Evolutionary conservation across 2,329 filamentous ascomycete genomes (phyloP).

Genomic region (Sclerotinia minor): DNA sequence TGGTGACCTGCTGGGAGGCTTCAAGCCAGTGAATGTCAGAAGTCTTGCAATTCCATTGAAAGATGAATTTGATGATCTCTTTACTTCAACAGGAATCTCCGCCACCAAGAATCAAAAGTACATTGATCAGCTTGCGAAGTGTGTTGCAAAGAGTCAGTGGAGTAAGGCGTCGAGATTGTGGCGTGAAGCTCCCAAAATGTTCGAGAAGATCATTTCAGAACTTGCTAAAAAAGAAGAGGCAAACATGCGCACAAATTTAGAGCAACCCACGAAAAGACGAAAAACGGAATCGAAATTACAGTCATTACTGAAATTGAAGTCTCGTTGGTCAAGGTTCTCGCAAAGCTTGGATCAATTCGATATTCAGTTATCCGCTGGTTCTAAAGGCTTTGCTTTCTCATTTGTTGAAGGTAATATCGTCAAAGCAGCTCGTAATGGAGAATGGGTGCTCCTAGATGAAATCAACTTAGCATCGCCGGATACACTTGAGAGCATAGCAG

Average conservation of each 20-base stretch:
- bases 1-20: conserved; percentile 91
- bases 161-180: conserved; percentile 80
- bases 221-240: conserved; percentile 49
- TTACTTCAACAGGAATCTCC: conserved; percentile 81
- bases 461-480: conserved; percentile 96
- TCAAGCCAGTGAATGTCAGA: conserved; percentile 91
- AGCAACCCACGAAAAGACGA: conserved; percentile 69
- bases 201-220: conserved; percentile 65
- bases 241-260: conserved; percentile 45
- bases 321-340: conserved; percentile 80
- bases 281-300: conserved; percentile 68
- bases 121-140: conserved; percentile 75
- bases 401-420: conserved; percentile 97
- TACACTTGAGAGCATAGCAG: conserved; percentile 89
- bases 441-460: conserved; percentile 96
- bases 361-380: conserved; percentile 70
- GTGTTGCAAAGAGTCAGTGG: conserved; percentile 82
- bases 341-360: conserved; percentile 75
- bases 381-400: conserved; percentile 82
- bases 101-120: conserved; percentile 85
- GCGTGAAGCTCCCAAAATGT: conserved; percentile 87
- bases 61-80: conserved; percentile 90
- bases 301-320: conserved; percentile 56
- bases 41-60: conserved; percentile 86
- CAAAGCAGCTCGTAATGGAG: conserved; percentile 91